Percentiles rank a stretch among this genome's conserved stretches.
Evolutionary conservation across 768 basidiomycete species (phyloP).

Genomic region (Suillus variegatus): DNA sequence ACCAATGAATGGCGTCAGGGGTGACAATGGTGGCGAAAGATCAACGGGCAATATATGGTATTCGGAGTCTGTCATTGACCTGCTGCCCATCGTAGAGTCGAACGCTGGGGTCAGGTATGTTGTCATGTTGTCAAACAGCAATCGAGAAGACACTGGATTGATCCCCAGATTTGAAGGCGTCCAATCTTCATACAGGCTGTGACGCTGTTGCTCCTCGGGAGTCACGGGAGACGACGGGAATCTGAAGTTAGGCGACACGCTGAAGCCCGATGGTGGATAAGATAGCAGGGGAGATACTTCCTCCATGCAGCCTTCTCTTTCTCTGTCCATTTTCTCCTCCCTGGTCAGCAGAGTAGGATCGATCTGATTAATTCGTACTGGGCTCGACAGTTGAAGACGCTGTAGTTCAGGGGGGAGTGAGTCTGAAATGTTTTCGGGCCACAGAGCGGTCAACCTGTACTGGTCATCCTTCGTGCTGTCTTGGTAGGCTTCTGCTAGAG

Average conservation of each 20-base stretch:
- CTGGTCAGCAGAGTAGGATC: constrained; percentile 28
- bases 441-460: constrained; percentile 12
- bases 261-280: no score
- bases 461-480: constrained; percentile 19
- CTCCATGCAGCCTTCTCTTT: neutral
- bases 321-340: constrained; percentile 3
- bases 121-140: neutral
- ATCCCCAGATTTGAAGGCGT: neutral
- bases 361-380: constrained; percentile 22
- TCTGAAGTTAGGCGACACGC: neutral
- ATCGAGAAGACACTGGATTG: neutral
- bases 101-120: neutral
- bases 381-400: constrained; percentile 20
- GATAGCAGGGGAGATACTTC: neutral
- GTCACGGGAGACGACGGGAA: neutral
- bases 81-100: neutral
- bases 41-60: neutral
- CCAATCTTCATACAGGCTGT: neutral
- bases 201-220: neutral
- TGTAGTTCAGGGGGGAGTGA: constrained; percentile 24
- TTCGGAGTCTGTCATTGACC: neutral
- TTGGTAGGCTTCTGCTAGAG: constrained; percentile 20
- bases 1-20: neutral
- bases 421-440: constrained; percentile 7
- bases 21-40: neutral